phyloP scores from a whole-genome alignment of 768 basidiomycete species.

The Lentinula lateritia region DNA sequence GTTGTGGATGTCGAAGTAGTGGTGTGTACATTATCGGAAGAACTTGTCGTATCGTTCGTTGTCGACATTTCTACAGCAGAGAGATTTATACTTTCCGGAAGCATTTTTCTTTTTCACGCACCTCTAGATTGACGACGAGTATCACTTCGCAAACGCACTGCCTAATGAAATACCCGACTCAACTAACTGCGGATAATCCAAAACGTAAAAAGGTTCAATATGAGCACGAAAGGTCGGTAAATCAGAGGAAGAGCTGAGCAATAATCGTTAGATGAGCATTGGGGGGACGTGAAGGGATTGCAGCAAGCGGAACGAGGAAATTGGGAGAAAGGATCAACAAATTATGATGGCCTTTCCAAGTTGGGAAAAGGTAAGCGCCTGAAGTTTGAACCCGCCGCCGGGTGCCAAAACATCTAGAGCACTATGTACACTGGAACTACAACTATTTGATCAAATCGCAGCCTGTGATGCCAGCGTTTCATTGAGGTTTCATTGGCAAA shows the following conservation, averaged over 20 bases:
- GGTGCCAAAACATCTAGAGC: too few relatives aligned
- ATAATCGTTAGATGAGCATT: background rate
- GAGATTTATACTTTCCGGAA: background rate
- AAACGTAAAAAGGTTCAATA: background rate
- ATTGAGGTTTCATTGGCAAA: too few relatives aligned
- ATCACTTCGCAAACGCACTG: background rate
- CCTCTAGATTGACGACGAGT: background rate
- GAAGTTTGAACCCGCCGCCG: background rate
- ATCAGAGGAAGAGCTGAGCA: background rate
- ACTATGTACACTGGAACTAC: too few relatives aligned
- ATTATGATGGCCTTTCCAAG: background rate
- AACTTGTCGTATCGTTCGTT: conserved; percentile 2
- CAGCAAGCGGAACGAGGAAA: background rate
- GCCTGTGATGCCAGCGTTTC: too few relatives aligned
- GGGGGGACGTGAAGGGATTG: background rate
- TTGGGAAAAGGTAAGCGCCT: background rate
- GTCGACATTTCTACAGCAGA: background rate
- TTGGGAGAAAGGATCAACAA: background rate
- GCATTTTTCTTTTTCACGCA: background rate
- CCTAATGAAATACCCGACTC: background rate
- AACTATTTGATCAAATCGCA: too few relatives aligned
- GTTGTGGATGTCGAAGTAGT: background rate
- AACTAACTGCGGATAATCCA: background rate
- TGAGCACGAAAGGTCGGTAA: background rate
- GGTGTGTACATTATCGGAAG: conserved; percentile 2